Evolutionary conservation across 2,329 filamentous ascomycete species (phyloP).

Genomic region (Ophidiomyces ophidiicola): DNA sequence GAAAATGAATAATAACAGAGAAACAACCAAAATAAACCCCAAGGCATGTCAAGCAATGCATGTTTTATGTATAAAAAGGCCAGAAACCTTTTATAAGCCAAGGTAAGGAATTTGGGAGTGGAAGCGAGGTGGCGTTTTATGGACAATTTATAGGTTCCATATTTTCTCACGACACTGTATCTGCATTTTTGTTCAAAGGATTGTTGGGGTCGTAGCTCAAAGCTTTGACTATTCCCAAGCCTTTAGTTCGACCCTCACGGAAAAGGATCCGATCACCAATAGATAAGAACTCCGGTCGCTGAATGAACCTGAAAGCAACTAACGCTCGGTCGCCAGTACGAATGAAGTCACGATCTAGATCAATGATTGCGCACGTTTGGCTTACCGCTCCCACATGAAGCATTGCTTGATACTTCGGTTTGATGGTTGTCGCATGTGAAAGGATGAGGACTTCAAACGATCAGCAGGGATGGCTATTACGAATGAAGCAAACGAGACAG

Average conservation of each 20-base stretch:
- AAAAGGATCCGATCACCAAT: constrained; percentile 85
- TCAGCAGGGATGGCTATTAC: neutral
- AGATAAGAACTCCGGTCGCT: constrained; percentile 81
- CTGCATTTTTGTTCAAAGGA: constrained; percentile 35
- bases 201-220: constrained; percentile 68
- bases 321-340: constrained; percentile 86
- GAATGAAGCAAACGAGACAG: neutral
- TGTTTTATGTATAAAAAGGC: too few relatives aligned
- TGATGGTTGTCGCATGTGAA: constrained; percentile 92
- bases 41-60: too few relatives aligned
- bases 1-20: too few relatives aligned
- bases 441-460: constrained; percentile 62
- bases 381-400: constrained; percentile 88
- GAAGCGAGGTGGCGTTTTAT: too few relatives aligned
- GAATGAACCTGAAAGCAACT: constrained; percentile 89
- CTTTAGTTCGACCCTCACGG: constrained; percentile 88
- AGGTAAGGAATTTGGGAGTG: too few relatives aligned
- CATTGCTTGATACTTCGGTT: constrained; percentile 95
- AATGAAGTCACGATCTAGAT: constrained; percentile 92
- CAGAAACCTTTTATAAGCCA: too few relatives aligned
- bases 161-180: constrained; percentile 19
- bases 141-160: too few relatives aligned
- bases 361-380: constrained; percentile 93
- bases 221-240: constrained; percentile 82
- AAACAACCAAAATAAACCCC: too few relatives aligned